These are phyloP conservation scores for Alectoria sarmentosa DNA, from an alignment of 495 filamentous ascomycete species.

Conservation along the genomic window DNA sequence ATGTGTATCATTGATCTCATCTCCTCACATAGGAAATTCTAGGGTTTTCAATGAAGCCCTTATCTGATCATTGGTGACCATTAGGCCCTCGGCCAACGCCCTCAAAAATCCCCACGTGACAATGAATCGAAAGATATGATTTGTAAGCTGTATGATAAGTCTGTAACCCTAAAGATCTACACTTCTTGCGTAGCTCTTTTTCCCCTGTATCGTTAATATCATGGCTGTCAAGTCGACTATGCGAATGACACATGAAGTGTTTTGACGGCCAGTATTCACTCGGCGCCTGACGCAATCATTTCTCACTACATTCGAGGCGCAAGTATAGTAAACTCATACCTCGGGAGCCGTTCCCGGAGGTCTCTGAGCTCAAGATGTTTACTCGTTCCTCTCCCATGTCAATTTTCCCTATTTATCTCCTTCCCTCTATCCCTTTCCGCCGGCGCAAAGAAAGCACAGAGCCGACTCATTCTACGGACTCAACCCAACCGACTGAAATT, in stretches of 20 bases:
- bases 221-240: background rate
- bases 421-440: conserved; percentile 45
- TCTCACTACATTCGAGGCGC: background rate
- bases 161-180: background rate
- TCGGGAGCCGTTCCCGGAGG: background rate
- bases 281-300: background rate
- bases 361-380: conserved; percentile 13
- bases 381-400: conserved; percentile 24
- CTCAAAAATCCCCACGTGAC: no score
- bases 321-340: background rate
- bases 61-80: no score
- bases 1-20: no score
- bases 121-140: background rate
- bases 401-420: conserved; percentile 46
- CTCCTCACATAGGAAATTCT: no score
- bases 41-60: no score
- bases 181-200: background rate
- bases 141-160: no score
- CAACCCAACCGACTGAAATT: conserved; percentile 22
- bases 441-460: conserved; percentile 34
- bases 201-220: background rate
- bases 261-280: background rate
- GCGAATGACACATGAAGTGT: background rate
- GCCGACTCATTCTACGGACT: conserved; percentile 19
- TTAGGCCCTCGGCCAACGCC: no score